These are phyloP conservation scores for Candida nanaspora DNA, from an alignment of 805 yeast species.

Conservation along the genomic window DNA sequence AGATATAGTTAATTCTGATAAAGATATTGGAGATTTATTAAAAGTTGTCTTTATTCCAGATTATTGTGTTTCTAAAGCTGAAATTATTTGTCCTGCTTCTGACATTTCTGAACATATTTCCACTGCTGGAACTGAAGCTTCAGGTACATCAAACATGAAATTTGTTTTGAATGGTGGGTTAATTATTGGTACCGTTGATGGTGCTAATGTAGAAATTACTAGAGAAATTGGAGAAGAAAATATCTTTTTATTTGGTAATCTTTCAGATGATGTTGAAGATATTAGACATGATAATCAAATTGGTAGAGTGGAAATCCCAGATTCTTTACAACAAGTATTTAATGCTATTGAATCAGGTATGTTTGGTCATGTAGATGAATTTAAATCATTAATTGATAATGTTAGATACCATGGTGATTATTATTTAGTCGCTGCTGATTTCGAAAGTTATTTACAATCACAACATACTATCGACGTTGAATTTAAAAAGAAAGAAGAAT, in stretches of 20 bases:
- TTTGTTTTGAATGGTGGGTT: conserved; percentile 91
- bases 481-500: conserved; percentile 46
- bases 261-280: conserved; percentile 85
- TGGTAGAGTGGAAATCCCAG: conserved; percentile 53
- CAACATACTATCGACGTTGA: conserved; percentile 71
- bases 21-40: conserved; percentile 64
- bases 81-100: conserved; percentile 81
- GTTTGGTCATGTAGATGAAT: conserved; percentile 67
- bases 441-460: conserved; percentile 78
- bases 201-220: conserved; percentile 93
- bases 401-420: conserved; percentile 73
- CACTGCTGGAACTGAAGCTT: conserved; percentile 96
- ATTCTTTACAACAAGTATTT: conserved; percentile 55
- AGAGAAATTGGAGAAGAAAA: conserved; percentile 92
- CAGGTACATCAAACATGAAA: conserved; percentile 95
- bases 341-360: conserved; percentile 55
- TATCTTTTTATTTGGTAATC: conserved; percentile 84
- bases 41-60: conserved; percentile 89
- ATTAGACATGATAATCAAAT: conserved; percentile 68
- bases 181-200: conserved; percentile 92
- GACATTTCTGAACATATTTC: conserved; percentile 92
- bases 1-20: conserved; percentile 71
- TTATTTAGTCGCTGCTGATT: conserved; percentile 84
- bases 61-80: conserved; percentile 91
- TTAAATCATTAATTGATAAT: conserved; percentile 58